phyloP scores from a whole-genome alignment of 139 green algal species.

The Chlorella ohadii region DNA sequence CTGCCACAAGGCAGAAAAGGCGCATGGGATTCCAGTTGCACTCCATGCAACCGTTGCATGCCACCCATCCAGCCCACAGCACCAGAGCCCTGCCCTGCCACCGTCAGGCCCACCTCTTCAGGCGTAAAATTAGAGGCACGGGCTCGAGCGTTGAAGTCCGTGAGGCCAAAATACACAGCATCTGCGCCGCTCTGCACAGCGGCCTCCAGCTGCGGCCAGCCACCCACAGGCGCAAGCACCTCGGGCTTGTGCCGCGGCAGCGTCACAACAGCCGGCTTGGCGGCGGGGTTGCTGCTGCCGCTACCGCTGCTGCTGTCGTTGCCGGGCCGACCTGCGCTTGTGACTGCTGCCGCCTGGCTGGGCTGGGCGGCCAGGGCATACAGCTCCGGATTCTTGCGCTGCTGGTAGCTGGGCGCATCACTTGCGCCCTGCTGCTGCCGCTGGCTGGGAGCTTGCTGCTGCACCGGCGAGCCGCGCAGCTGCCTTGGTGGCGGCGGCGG shows the following conservation, averaged over 20 bases:
- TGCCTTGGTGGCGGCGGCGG: neutral
- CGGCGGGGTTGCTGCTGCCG: neutral
- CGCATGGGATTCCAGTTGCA: too few species aligned
- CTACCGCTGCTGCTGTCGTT: neutral
- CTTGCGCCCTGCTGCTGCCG: neutral
- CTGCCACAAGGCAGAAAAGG: too few species aligned
- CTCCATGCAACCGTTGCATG: too few species aligned
- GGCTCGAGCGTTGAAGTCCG: slow-evolving; percentile 60
- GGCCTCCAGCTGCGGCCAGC: slow-evolving; percentile 82
- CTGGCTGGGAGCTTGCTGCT: neutral
- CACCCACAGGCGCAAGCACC: slow-evolving; percentile 75
- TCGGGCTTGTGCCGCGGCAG: slow-evolving; percentile 49
- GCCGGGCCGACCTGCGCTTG: neutral
- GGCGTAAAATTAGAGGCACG: slow-evolving; percentile 81
- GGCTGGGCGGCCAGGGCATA: neutral
- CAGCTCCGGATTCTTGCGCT: slow-evolving; percentile 10
- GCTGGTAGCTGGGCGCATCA: neutral
- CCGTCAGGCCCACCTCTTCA: slow-evolving; percentile 62
- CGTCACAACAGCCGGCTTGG: neutral
- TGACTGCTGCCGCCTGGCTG: neutral
- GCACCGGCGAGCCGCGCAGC: too few species aligned
- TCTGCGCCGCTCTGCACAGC: slow-evolving; percentile 86
- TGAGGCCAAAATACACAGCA: slow-evolving; percentile 82
- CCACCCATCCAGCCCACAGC: too few species aligned
- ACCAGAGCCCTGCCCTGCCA: too few species aligned